Percentiles rank a stretch among this genome's conserved stretches.
phyloP scores from a whole-genome alignment of 2,329 filamentous ascomycete genomes.

The Simplicillium sp. region DNA sequence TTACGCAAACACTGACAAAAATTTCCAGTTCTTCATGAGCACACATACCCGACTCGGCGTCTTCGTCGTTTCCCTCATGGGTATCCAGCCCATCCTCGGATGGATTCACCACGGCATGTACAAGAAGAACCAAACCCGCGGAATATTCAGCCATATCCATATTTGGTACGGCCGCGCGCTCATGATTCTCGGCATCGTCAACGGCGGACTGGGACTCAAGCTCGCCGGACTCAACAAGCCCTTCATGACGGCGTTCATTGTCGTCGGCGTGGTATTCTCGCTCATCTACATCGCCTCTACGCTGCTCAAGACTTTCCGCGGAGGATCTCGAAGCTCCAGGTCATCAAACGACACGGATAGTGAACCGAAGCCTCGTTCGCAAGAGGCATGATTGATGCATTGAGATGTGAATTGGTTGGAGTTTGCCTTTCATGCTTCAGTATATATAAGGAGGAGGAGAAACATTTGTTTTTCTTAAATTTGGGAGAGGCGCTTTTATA shows the following conservation, averaged over 20 bases:
- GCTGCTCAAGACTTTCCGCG: slow-evolving; percentile 4
- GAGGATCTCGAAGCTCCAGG: slow-evolving; percentile 7
- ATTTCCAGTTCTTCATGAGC: slow-evolving; percentile 37
- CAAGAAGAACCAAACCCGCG: slow-evolving; percentile 34
- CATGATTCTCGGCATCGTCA: slow-evolving; percentile 50
- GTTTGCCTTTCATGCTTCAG: too few species aligned
- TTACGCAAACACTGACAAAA: slow-evolving; percentile 3
- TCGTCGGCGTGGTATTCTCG: slow-evolving; percentile 41
- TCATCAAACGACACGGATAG: neutral
- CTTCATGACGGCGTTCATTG: slow-evolving; percentile 44
- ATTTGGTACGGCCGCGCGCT: slow-evolving; percentile 53
- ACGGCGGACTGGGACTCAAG: slow-evolving; percentile 52
- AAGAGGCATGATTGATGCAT: too few species aligned
- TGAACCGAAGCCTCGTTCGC: too few species aligned
- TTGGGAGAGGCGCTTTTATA: too few species aligned
- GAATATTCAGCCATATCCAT: slow-evolving; percentile 44
- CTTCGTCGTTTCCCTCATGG: slow-evolving; percentile 41
- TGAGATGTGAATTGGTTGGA: too few species aligned
- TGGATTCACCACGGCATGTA: slow-evolving; percentile 47
- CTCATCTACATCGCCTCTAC: slow-evolving; percentile 29
- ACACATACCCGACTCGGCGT: slow-evolving; percentile 48
- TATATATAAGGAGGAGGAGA: too few species aligned
- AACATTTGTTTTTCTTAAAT: too few species aligned
- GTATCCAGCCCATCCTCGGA: slow-evolving; percentile 49
- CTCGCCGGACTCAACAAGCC: slow-evolving; percentile 29